phyloP scores from a whole-genome alignment of 2,329 filamentous ascomycete species.

The Diaporthe sp. region DNA sequence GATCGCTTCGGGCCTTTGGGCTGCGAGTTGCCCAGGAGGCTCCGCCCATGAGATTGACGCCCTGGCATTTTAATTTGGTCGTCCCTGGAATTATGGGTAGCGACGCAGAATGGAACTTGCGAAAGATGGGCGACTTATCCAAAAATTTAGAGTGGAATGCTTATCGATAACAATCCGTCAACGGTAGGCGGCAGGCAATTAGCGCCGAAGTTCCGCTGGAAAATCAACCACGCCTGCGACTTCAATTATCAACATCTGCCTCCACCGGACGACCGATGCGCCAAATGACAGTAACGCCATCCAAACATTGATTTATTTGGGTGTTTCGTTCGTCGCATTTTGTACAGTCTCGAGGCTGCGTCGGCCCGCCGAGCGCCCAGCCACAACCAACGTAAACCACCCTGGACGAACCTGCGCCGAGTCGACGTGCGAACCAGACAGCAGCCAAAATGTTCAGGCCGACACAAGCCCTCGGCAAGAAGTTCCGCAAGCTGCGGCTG shows the following conservation, averaged over 20 bases:
- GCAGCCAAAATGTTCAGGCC: conserved; percentile 71
- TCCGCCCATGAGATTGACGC: conserved; percentile 69
- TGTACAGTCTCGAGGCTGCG: not conserved
- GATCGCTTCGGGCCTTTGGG: conserved; percentile 46
- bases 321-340: not conserved
- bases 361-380: not conserved
- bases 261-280: not conserved
- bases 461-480: conserved; percentile 74
- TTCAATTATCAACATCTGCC: not conserved
- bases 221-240: conserved; percentile 5
- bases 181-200: conserved; percentile 29
- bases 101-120: not conserved
- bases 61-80: conserved; percentile 60
- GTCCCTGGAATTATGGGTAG: not conserved
- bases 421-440: not conserved
- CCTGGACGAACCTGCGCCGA: not conserved
- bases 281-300: not conserved
- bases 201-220: conserved; percentile 22
- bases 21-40: conserved; percentile 54
- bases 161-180: conserved; percentile 35
- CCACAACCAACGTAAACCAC: not conserved
- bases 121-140: not conserved
- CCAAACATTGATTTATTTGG: not conserved
- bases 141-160: conserved; percentile 34
- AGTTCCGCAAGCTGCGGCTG: conserved; percentile 80